phyloP scores from a whole-genome alignment of 75 land plant species.

The Sequoiadendron giganteum region DNA sequence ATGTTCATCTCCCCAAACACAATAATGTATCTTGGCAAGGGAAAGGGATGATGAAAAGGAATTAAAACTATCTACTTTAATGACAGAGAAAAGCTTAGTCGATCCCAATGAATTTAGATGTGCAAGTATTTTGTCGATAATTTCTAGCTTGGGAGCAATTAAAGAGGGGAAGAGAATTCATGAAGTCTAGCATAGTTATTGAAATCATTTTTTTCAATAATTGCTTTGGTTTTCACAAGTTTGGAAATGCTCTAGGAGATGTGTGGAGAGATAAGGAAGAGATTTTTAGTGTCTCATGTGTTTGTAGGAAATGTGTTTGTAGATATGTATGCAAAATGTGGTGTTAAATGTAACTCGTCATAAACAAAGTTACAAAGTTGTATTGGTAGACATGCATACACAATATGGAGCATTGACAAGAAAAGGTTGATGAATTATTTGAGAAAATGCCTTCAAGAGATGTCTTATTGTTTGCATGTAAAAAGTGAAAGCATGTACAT shows the following conservation, averaged over 20 bases:
- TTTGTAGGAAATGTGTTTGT: background rate
- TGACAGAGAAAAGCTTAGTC: background rate
- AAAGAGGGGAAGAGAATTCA: slow-evolving; percentile 42
- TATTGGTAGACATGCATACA: too few species aligned
- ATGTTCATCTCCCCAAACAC: too few species aligned
- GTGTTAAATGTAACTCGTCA: too few species aligned
- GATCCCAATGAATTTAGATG: slow-evolving; percentile 45
- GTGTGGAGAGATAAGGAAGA: background rate
- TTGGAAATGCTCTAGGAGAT: background rate
- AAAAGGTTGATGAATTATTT: too few species aligned
- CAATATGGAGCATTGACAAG: too few species aligned
- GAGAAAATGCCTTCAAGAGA: too few species aligned
- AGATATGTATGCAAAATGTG: slow-evolving; percentile 4
- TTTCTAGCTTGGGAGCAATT: slow-evolving; percentile 37
- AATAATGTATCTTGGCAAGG: too few species aligned
- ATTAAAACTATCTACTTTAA: background rate
- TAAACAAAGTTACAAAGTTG: too few species aligned
- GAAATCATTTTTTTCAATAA: too few species aligned
- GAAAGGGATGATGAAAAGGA: background rate
- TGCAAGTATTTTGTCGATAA: slow-evolving; percentile 36
- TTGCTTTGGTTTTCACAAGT: background rate
- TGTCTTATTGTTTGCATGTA: too few species aligned
- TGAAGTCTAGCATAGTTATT: too few species aligned
- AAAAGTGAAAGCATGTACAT: too few species aligned
- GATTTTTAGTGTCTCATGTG: background rate